phyloP scores from a whole-genome alignment of 805 yeast genomes.

The Wickerhamomyces ciferrii region DNA sequence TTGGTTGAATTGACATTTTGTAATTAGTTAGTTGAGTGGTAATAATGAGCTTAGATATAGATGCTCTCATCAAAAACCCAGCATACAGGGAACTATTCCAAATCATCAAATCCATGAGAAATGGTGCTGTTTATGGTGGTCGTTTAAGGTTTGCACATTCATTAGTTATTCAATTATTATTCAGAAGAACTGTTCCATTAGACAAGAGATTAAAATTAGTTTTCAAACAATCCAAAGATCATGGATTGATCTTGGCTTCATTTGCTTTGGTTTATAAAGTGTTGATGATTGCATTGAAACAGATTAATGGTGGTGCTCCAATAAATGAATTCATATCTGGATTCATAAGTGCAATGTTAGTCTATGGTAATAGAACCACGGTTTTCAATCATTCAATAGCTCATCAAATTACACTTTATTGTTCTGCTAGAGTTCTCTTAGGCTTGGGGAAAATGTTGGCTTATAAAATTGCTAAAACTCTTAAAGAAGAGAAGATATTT shows the following conservation, averaged over 20 bases:
- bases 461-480: constrained; percentile 9
- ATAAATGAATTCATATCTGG: constrained; percentile 28
- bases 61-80: constrained; percentile 27
- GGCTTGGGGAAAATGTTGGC: constrained; percentile 41
- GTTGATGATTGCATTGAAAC: constrained; percentile 23
- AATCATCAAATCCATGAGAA: constrained; percentile 34
- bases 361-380: constrained; percentile 31
- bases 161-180: constrained; percentile 52
- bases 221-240: constrained; percentile 46
- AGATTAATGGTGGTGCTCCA: constrained; percentile 16
- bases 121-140: constrained; percentile 53
- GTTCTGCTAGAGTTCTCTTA: constrained; percentile 61
- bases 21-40: too few species aligned
- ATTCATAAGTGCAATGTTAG: constrained; percentile 31
- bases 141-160: constrained; percentile 60
- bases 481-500: constrained; percentile 2
- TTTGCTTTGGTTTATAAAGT: constrained; percentile 52
- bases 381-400: constrained; percentile 42
- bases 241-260: constrained; percentile 48
- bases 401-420: constrained; percentile 72
- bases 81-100: constrained; percentile 28
- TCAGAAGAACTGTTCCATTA: constrained; percentile 25
- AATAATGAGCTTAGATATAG: constrained; percentile 3
- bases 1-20: too few species aligned
- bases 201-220: constrained; percentile 40